Conservation (phyloP, 2,329 filamentous ascomycete species). For the Cordyceps cateniannulata region DNA sequence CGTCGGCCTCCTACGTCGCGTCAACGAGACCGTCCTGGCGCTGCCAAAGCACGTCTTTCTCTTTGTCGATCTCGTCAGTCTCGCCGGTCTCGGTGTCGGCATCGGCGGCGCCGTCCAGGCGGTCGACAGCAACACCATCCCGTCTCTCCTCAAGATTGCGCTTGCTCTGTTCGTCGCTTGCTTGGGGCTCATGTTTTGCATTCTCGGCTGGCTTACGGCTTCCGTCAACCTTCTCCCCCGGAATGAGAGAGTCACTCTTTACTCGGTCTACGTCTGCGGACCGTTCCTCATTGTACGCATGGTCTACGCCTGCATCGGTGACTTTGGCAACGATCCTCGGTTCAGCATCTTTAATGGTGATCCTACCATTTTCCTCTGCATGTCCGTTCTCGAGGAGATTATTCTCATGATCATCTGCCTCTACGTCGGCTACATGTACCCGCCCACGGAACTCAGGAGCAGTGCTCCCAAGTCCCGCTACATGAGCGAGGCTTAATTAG, state of each 20-base stretch:
- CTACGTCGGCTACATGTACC: conserved; percentile 12
- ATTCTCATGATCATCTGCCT: conserved; percentile 14
- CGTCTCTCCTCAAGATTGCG: conserved; percentile 10
- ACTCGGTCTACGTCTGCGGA: conserved; percentile 8
- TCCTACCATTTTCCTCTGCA: conserved; percentile 15
- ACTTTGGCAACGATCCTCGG: conserved; percentile 11
- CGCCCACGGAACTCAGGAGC: conserved; percentile 7
- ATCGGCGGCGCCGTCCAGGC: conserved; percentile 13
- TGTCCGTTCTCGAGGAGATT: conserved; percentile 15
- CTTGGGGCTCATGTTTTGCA: conserved; percentile 13
- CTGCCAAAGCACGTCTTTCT: conserved; percentile 5
- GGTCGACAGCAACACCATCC: conserved; percentile 10
- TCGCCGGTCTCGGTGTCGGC: conserved; percentile 13
- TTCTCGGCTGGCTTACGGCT: conserved; percentile 9
- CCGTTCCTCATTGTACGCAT: conserved; percentile 16
- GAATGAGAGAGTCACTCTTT: conserved; percentile 12
- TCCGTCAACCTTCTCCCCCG: conserved; percentile 1
- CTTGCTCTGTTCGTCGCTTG: conserved; percentile 14
- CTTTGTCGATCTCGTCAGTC: conserved; percentile 9
- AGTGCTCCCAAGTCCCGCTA: conserved; percentile 2
- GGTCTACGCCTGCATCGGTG: conserved; percentile 13
- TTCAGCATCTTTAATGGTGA: conserved; percentile 15
- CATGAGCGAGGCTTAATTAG: background rate
- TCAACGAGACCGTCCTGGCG: conserved; percentile 3
- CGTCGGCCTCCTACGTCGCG: conserved; percentile 13